Evolutionary conservation across 768 basidiomycete genomes (phyloP), one percentile per base, ranked within the genome.

Genomic region (Boletellus emodensis): DNA sequence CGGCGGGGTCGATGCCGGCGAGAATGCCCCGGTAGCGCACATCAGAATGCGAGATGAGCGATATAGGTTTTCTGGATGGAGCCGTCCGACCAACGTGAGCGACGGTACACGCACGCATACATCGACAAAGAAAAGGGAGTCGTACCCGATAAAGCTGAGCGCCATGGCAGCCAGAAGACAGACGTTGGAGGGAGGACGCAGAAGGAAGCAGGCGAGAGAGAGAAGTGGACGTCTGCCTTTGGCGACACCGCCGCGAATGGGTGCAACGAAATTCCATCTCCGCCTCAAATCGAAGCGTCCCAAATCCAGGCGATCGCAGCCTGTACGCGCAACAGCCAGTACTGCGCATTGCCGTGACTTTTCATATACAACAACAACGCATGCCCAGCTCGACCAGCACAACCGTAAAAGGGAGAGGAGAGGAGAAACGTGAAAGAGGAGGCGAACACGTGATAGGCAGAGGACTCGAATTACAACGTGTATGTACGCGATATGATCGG

Each of bases 1-100:
- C 86, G 54, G 74, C 79, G 32, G 90, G 85, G 72, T 92, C 89
- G 62, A 94, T 91, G 35, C 88, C 89, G 43, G 87, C 87, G 41
- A 94, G 76, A 54, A 89, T 90, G 53, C 90, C 90, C 56, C 88
- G 79, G 72, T 93, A 94, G 49, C 91, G 85, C 53, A 93, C 87
- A 80, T 91, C 91, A 44, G 88, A 90, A 67, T 90, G 87, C 51
- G 90, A 92, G 67, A 90, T 86, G 63, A 94, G 84, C 50, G 90
- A 90, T 51, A 94, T 93, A 10, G 87, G 81, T 77, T 90, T 90
- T 67, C 89, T 90, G 69, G 12, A 18, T 28, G n/a, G 43, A 30
- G 45, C 28, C 46, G 35, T 66, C 45, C 67, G 44, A 49, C 24
- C 39, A 38, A 30, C 20, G 6, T 10, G 3, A 43, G 10, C 10